Conservation (phyloP, 2,329 filamentous ascomycete genomes). For the Cladosporium sp. region DNA sequence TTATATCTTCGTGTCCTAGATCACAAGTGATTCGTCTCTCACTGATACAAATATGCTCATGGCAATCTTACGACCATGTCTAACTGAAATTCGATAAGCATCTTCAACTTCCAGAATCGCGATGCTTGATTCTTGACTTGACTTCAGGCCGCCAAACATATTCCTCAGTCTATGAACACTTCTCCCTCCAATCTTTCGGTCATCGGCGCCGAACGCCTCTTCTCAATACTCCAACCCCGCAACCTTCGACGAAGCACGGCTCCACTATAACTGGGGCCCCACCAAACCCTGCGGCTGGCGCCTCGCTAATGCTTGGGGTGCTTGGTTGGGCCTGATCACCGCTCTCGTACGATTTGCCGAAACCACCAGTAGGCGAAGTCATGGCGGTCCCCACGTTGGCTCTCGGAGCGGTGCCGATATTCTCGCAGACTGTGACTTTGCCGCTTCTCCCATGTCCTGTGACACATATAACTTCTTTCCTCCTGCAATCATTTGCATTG, state of each 20-base stretch:
- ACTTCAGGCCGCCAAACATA: neutral
- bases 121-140: neutral
- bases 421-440: neutral
- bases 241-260: neutral
- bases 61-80: neutral
- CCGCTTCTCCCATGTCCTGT: neutral
- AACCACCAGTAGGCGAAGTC: neutral
- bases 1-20: too few relatives aligned
- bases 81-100: neutral
- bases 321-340: conserved; percentile 15
- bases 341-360: conserved; percentile 12
- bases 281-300: conserved; percentile 3
- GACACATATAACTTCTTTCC: neutral
- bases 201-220: neutral
- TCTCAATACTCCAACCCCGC: neutral
- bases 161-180: neutral
- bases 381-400: conserved; percentile 8
- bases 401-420: neutral
- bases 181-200: neutral
- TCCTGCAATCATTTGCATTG: neutral
- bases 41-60: neutral
- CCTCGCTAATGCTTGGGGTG: conserved; percentile 11
- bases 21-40: too few relatives aligned
- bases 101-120: neutral
- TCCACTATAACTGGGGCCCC: conserved; percentile 11